phyloP scores from a whole-genome alignment of 2,329 filamentous ascomycete genomes.

The Nemania abortiva region DNA sequence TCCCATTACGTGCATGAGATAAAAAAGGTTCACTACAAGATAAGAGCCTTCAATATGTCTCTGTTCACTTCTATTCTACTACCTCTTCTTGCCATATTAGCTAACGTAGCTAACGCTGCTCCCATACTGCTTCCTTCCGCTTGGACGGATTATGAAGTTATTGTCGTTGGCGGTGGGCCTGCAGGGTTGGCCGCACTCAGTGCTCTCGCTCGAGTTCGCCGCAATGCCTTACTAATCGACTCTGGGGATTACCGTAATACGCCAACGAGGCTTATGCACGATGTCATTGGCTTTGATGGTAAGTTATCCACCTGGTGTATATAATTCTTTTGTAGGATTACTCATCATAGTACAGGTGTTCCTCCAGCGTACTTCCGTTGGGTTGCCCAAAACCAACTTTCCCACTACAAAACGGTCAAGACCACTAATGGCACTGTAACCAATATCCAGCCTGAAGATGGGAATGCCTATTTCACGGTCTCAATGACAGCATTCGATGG shows the following conservation, averaged over 20 bases:
- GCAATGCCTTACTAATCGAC: constrained; percentile 67
- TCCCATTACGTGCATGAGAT: background rate
- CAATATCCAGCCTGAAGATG: constrained; percentile 52
- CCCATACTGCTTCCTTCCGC: constrained; percentile 10
- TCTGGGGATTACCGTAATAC: constrained; percentile 69
- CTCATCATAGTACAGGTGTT: constrained; percentile 57
- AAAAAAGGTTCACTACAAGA: background rate
- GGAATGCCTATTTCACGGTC: constrained; percentile 56
- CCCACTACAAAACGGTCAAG: constrained; percentile 61
- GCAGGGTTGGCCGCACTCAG: constrained; percentile 24
- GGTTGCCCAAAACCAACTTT: constrained; percentile 64
- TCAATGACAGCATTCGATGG: constrained; percentile 50
- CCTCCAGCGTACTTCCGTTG: constrained; percentile 66
- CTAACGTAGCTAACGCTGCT: background rate
- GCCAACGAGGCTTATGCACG: constrained; percentile 69
- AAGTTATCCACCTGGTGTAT: background rate
- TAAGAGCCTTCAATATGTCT: background rate
- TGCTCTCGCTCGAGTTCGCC: constrained; percentile 65
- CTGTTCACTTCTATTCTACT: background rate
- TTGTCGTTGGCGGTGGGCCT: constrained; percentile 29
- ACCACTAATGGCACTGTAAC: constrained; percentile 66
- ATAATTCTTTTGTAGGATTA: background rate
- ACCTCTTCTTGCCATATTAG: constrained; percentile 1
- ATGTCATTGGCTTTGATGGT: constrained; percentile 71
- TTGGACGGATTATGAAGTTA: constrained; percentile 29